Conservation (phyloP, 805 yeast species). For the Candida ficus region DNA sequence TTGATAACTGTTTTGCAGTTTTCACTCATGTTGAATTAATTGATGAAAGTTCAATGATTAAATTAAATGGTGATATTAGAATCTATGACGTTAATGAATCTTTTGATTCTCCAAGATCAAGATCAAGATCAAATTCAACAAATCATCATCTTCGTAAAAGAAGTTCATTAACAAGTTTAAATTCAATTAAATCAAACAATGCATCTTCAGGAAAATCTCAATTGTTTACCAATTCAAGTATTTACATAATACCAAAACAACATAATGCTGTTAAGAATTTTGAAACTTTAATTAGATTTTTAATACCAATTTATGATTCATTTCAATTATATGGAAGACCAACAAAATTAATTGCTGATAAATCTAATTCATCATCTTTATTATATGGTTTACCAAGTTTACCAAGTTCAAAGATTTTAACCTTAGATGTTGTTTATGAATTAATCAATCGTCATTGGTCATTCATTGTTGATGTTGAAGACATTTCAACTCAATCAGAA, state of each 20-base stretch:
- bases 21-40: slow-evolving; percentile 55
- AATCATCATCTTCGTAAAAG: background rate
- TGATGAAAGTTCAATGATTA: slow-evolving; percentile 51
- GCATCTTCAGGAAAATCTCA: slow-evolving; percentile 1
- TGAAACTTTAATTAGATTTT: slow-evolving; percentile 67
- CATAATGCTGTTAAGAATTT: slow-evolving; percentile 70
- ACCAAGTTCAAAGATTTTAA: slow-evolving; percentile 60
- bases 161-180: background rate
- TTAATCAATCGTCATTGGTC: slow-evolving; percentile 19
- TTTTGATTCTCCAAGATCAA: slow-evolving; percentile 8
- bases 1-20: slow-evolving; percentile 45
- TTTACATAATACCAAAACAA: slow-evolving; percentile 61
- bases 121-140: slow-evolving; percentile 7
- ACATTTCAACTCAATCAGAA: background rate
- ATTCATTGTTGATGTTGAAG: slow-evolving; percentile 1
- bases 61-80: slow-evolving; percentile 48
- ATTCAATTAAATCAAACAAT: background rate
- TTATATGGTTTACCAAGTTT: slow-evolving; percentile 71
- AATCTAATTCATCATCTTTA: slow-evolving; percentile 56
- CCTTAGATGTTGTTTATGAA: slow-evolving; percentile 3
- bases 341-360: slow-evolving; percentile 65
- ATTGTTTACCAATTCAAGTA: slow-evolving; percentile 10
- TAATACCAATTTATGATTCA: slow-evolving; percentile 65
- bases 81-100: slow-evolving; percentile 25
- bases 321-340: slow-evolving; percentile 77